phyloP scores from a whole-genome alignment of 345 rosid genomes.

The Gossypium arboreum region DNA sequence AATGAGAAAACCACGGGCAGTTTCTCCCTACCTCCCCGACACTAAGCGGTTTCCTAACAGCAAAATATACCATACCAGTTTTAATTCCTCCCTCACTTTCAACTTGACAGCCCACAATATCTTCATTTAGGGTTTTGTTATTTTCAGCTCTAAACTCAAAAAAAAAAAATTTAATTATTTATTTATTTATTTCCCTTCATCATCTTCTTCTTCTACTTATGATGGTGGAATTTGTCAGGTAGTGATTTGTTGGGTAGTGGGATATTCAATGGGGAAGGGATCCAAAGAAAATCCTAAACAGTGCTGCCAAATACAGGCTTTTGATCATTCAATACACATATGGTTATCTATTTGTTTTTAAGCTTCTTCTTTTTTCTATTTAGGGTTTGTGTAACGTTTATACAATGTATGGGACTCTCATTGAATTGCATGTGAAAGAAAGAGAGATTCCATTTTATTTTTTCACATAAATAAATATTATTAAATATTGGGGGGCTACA shows the following conservation, averaged over 20 bases:
- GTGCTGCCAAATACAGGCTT: slow-evolving; percentile 11
- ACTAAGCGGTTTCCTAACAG: slow-evolving; percentile 34
- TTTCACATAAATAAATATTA: neutral
- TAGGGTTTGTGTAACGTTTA: neutral
- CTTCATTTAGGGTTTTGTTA: slow-evolving; percentile 23
- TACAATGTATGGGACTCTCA: neutral
- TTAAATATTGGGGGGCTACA: neutral
- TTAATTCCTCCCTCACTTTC: neutral
- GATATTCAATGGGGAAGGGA: slow-evolving; percentile 15
- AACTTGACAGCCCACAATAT: slow-evolving; percentile 44
- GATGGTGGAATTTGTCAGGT: slow-evolving; percentile 23
- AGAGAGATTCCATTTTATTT: neutral
- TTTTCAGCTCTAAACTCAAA: slow-evolving; percentile 14
- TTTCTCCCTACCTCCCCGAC: slow-evolving; percentile 49
- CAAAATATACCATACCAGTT: neutral
- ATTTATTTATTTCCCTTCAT: no score
- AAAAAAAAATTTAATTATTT: neutral
- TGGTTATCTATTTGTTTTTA: neutral
- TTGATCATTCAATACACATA: neutral
- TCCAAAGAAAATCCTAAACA: slow-evolving; percentile 21
- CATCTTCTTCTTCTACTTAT: neutral
- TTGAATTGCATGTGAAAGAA: slow-evolving; percentile 10
- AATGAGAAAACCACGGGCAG: slow-evolving; percentile 47
- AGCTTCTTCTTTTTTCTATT: neutral
- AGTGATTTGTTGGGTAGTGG: slow-evolving; percentile 25